phyloP scores from a whole-genome alignment of 2,329 filamentous ascomycete genomes.

The Talaromyces rugulosus region DNA sequence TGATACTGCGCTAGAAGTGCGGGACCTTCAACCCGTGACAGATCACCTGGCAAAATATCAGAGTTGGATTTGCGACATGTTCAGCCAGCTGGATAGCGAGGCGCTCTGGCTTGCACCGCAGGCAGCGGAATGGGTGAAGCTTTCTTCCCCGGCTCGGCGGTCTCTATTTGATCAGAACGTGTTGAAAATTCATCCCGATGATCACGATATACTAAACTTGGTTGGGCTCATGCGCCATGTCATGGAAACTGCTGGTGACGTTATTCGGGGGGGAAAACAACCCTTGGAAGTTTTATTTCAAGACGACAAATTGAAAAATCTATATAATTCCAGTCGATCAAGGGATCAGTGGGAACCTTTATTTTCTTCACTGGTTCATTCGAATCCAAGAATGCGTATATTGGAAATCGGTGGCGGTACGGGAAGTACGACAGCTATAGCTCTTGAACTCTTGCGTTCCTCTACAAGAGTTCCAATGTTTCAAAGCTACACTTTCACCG shows the following conservation, averaged over 20 bases:
- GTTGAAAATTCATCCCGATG: background rate
- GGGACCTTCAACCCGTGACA: background rate
- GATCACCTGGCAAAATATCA: background rate
- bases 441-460: background rate
- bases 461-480: background rate
- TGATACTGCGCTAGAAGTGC: background rate
- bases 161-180: background rate
- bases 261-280: background rate
- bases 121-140: background rate
- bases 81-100: background rate
- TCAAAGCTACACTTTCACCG: constrained; percentile 23
- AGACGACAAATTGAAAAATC: background rate
- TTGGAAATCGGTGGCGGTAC: constrained; percentile 18
- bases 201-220: background rate
- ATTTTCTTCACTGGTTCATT: background rate
- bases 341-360: background rate
- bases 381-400: constrained; percentile 14
- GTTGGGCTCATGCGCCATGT: background rate
- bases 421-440: constrained; percentile 10
- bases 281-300: background rate
- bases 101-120: background rate
- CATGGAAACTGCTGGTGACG: background rate
- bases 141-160: background rate
- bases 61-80: background rate
- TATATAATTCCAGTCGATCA: background rate